phyloP scores from a whole-genome alignment of 2,329 filamentous ascomycete genomes.

The Pyrenophora graminea region DNA sequence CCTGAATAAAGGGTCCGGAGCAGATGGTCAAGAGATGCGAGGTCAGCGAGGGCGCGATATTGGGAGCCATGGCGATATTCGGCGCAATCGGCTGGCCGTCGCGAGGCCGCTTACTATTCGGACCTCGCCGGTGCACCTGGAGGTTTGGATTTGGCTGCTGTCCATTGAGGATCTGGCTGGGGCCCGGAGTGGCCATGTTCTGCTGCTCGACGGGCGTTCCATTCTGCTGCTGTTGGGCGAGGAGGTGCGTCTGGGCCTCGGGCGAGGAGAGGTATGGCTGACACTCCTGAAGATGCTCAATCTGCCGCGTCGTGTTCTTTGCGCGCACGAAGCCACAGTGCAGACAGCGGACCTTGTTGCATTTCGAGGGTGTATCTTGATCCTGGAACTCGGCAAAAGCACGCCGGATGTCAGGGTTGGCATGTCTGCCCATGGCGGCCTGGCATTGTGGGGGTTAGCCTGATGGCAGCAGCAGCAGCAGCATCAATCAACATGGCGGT shows the following conservation, averaged over 20 bases:
- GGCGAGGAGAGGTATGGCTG: slow-evolving; percentile 50
- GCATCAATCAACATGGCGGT: background rate
- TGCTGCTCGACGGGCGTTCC: slow-evolving; percentile 19
- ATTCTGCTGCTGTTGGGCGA: slow-evolving; percentile 21
- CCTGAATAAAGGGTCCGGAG: slow-evolving; percentile 54
- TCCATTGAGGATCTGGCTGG: slow-evolving; percentile 50
- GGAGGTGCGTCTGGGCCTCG: slow-evolving; percentile 48
- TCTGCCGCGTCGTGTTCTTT: slow-evolving; percentile 57
- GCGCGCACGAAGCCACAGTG: slow-evolving; percentile 56
- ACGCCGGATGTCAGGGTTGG: slow-evolving; percentile 49
- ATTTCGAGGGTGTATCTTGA: slow-evolving; percentile 50
- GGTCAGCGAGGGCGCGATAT: slow-evolving; percentile 57
- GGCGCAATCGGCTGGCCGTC: slow-evolving; percentile 46
- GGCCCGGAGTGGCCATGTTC: slow-evolving; percentile 22
- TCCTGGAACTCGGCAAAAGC: slow-evolving; percentile 49
- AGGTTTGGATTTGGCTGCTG: slow-evolving; percentile 55
- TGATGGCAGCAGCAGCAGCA: slow-evolving; percentile 1
- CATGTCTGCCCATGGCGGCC: slow-evolving; percentile 40
- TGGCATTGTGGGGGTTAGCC: slow-evolving; percentile 21
- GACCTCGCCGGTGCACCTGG: slow-evolving; percentile 50
- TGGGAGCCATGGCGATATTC: slow-evolving; percentile 25
- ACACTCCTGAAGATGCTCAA: slow-evolving; percentile 55
- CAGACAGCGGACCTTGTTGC: slow-evolving; percentile 55
- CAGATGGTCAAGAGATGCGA: slow-evolving; percentile 59
- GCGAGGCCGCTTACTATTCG: slow-evolving; percentile 46